phyloP scores from a whole-genome alignment of 1,284 basidiomycete genomes.

The Chondrostereum purpureum region DNA sequence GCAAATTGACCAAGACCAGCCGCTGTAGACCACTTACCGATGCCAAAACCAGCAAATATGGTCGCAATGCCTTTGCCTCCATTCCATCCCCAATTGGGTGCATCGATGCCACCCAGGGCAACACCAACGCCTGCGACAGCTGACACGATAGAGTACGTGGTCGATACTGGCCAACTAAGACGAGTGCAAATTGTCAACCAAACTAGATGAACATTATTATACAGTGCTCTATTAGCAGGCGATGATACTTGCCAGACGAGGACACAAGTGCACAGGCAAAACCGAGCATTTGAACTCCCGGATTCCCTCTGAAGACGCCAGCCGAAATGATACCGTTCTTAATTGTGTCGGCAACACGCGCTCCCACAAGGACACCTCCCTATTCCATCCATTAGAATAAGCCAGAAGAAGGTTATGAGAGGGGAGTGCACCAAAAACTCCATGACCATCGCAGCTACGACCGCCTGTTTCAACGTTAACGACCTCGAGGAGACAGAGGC shows the following conservation, averaged over 20 bases:
- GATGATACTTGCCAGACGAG: constrained; percentile 12
- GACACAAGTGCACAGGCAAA: constrained; percentile 20
- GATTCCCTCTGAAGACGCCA: constrained; percentile 18
- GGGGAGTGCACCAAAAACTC: constrained; percentile 17
- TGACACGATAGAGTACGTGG: constrained; percentile 23
- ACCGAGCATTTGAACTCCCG: constrained; percentile 24
- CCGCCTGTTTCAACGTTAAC: constrained; percentile 22
- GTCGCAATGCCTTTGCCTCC: constrained; percentile 22
- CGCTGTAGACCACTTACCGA: constrained; percentile 13
- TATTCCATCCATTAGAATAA: not conserved
- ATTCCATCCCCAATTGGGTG: constrained; percentile 25
- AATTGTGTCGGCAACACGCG: constrained; percentile 24
- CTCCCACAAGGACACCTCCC: constrained; percentile 23
- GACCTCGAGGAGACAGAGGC: constrained; percentile 23
- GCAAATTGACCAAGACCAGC: not conserved
- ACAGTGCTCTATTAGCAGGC: not conserved
- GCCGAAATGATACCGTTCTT: constrained; percentile 21
- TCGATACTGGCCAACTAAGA: constrained; percentile 24
- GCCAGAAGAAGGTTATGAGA: not conserved
- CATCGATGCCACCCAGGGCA: constrained; percentile 19
- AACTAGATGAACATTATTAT: not conserved
- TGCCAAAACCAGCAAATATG: constrained; percentile 21
- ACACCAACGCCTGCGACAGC: constrained; percentile 23
- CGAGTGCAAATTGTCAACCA: constrained; percentile 24
- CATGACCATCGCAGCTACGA: constrained; percentile 21